These are phyloP conservation scores for Microstegium vimineum DNA, from an alignment of 176 grass and related monocot species.

Conservation along the genomic window DNA sequence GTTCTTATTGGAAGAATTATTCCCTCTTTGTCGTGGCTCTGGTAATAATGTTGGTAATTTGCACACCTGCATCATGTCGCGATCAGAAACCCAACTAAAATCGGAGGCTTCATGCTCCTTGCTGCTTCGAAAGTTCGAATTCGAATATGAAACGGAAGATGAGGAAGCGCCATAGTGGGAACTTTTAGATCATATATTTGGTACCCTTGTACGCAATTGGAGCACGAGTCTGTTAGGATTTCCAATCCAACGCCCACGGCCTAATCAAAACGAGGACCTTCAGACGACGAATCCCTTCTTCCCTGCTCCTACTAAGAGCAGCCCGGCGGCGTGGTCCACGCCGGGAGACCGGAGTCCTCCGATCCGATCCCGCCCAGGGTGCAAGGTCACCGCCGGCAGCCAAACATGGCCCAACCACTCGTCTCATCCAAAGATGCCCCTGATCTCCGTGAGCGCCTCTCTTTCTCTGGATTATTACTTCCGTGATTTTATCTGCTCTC, in stretches of 20 bases:
- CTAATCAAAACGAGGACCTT: background rate
- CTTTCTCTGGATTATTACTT: background rate
- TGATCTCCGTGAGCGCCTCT: slow-evolving; percentile 3
- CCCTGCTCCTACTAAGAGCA: background rate
- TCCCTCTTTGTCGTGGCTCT: too few species aligned
- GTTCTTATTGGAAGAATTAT: too few species aligned
- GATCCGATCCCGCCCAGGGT: background rate
- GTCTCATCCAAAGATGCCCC: background rate
- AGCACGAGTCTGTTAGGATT: background rate
- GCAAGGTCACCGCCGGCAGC: background rate
- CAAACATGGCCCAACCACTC: slow-evolving; percentile 8
- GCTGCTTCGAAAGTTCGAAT: background rate
- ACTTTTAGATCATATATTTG: background rate
- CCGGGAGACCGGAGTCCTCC: background rate
- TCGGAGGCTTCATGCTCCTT: background rate
- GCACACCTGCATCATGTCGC: too few species aligned
- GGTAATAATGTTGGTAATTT: too few species aligned
- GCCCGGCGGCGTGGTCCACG: background rate
- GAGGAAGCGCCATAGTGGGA: background rate
- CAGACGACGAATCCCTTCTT: background rate
- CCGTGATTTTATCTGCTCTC: background rate
- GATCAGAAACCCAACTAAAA: background rate
- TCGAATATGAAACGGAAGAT: background rate
- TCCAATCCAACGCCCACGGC: background rate
- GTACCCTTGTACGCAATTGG: background rate